These are phyloP conservation scores for Lagenidium giganteum DNA, from an alignment of 352 stramenopile genomes.

Conservation along the genomic window DNA sequence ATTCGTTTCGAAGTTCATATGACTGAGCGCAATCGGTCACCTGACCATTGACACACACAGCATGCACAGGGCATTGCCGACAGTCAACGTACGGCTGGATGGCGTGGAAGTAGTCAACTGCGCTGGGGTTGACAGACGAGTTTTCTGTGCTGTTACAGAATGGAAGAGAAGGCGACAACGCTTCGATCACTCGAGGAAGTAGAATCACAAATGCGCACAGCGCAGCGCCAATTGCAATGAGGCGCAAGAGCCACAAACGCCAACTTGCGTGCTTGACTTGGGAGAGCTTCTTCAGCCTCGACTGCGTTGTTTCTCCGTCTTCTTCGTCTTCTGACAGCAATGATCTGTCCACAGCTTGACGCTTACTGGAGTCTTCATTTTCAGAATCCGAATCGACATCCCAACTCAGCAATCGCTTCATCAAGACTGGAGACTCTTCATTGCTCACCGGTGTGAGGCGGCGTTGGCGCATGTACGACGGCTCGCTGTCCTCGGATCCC, in stretches of 20 bases:
- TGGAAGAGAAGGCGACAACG: no score
- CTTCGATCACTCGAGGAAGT: no score
- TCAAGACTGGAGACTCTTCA: constrained; percentile 29
- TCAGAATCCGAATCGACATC: constrained; percentile 12
- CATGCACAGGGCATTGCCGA: constrained; percentile 55
- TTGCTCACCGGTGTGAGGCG: constrained; percentile 29
- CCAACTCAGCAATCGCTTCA: no score
- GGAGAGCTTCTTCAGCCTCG: constrained; percentile 23
- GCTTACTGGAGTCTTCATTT: constrained; percentile 13
- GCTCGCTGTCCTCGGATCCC: constrained; percentile 44
- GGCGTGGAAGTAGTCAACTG: constrained; percentile 39
- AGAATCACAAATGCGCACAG: constrained; percentile 43
- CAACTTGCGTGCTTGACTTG: constrained; percentile 35
- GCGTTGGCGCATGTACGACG: constrained; percentile 35
- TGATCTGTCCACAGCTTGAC: constrained; percentile 22
- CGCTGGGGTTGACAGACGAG: no score
- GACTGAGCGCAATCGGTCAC: constrained; percentile 39
- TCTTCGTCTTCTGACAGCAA: constrained; percentile 38
- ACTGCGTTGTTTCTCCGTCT: constrained; percentile 46
- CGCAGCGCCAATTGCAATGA: constrained; percentile 23
- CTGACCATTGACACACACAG: constrained; percentile 43
- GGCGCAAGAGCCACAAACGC: constrained; percentile 28
- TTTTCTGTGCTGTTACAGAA: no score
- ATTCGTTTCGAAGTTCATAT: constrained; percentile 36
- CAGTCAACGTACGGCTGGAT: constrained; percentile 50